These are phyloP conservation scores for Nymphaea thermarum DNA, from an alignment of 164 flowering plant species.

Conservation along the genomic window DNA sequence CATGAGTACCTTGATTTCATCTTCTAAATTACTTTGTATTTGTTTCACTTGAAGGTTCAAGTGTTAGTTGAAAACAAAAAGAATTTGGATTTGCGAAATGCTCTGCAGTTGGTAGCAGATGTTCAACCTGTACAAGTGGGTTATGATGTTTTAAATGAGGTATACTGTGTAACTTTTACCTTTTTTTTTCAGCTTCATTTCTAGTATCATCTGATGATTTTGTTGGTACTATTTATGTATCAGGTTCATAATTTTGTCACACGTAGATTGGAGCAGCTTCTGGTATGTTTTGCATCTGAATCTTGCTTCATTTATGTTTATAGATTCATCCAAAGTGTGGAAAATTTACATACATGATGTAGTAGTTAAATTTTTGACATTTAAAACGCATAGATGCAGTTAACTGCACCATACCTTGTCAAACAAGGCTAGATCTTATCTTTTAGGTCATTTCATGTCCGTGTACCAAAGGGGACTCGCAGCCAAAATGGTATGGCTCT, in stretches of 20 bases:
- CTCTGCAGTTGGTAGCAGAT: conserved; percentile 60
- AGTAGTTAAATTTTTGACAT: too few species aligned
- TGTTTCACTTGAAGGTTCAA: conserved; percentile 56
- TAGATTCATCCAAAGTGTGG: too few species aligned
- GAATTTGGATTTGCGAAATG: conserved; percentile 55
- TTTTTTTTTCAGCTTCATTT: not conserved
- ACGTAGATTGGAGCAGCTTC: conserved; percentile 82
- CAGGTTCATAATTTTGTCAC: conserved; percentile 81
- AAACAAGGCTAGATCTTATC: too few species aligned
- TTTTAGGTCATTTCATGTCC: too few species aligned
- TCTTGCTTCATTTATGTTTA: too few species aligned
- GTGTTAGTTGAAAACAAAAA: conserved; percentile 71
- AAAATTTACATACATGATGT: too few species aligned
- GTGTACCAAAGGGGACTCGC: too few species aligned
- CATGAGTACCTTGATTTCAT: not conserved
- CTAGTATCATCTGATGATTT: not conserved
- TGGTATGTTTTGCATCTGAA: conserved; percentile 37
- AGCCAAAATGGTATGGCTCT: too few species aligned
- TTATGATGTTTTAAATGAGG: conserved; percentile 39
- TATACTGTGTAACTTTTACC: conserved; percentile 17
- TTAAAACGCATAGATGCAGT: too few species aligned
- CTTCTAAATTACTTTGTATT: not conserved
- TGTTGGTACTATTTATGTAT: conserved; percentile 1
- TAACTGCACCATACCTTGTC: too few species aligned
- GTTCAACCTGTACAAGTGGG: conserved; percentile 60